phyloP scores from a whole-genome alignment of 2,329 filamentous ascomycete species.

The Cladosporium halotolerans region DNA sequence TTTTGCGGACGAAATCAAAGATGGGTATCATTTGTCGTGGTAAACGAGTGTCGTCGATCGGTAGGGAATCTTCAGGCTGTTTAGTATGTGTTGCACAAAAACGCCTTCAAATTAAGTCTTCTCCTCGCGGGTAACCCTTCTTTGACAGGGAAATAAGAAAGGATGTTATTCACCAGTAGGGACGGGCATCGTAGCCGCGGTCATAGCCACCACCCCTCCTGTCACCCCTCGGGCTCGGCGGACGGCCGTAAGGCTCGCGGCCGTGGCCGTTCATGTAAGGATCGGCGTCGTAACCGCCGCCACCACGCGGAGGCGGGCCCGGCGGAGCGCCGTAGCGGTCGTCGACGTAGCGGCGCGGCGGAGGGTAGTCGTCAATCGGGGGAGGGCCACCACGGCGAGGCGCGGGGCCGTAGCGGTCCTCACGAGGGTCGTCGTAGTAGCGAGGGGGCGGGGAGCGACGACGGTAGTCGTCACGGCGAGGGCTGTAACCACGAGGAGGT shows the following conservation, averaged over 20 bases:
- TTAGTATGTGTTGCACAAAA: slow-evolving; percentile 8
- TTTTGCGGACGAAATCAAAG: slow-evolving; percentile 6
- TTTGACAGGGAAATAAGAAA: slow-evolving; percentile 3
- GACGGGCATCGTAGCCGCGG: slow-evolving; percentile 22
- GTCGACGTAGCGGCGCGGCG: slow-evolving; percentile 58
- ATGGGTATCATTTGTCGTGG: slow-evolving; percentile 8
- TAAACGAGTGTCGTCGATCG: slow-evolving; percentile 6
- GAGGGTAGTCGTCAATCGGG: slow-evolving; percentile 69
- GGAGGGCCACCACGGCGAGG: slow-evolving; percentile 55
- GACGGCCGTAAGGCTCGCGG: slow-evolving; percentile 46
- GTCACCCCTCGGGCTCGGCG: slow-evolving; percentile 45
- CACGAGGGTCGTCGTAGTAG: slow-evolving; percentile 81
- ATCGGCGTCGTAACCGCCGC: slow-evolving; percentile 50
- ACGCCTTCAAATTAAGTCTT: neutral
- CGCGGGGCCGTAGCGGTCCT: slow-evolving; percentile 55
- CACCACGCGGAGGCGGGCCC: slow-evolving; percentile 29
- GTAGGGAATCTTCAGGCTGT: slow-evolving; percentile 1
- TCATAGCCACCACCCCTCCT: slow-evolving; percentile 25
- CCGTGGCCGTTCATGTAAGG: slow-evolving; percentile 54
- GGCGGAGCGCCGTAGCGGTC: slow-evolving; percentile 58
- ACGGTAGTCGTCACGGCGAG: slow-evolving; percentile 76
- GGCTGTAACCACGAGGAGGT: slow-evolving; percentile 73
- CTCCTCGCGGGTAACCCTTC: slow-evolving; percentile 1
- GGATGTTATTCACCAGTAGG: slow-evolving; percentile 16
- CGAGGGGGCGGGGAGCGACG: slow-evolving; percentile 74